Conservation (phyloP, 1,284 basidiomycete genomes). For the Pyrrhoderma lamaoense region DNA sequence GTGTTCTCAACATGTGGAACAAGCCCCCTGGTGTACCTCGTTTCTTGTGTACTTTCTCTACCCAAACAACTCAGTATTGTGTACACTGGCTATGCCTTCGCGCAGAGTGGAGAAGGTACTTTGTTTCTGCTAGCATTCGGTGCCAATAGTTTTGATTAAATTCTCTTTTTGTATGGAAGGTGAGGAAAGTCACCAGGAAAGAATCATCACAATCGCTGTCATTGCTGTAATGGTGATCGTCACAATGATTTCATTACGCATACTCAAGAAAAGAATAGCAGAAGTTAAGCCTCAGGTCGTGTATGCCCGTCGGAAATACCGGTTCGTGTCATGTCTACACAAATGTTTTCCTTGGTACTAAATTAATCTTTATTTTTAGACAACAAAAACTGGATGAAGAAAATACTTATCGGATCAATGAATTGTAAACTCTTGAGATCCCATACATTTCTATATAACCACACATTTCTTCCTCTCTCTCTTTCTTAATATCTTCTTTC, state of each 20-base stretch:
- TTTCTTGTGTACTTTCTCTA: constrained; percentile 67
- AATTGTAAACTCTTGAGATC: no score
- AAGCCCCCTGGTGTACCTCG: constrained; percentile 59
- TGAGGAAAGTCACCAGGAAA: constrained; percentile 36
- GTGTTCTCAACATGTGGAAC: constrained; percentile 62
- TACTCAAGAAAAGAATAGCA: constrained; percentile 72
- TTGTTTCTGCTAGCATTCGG: not conserved
- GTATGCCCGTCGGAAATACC: constrained; percentile 62
- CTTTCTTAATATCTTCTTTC: no score
- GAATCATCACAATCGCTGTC: constrained; percentile 58
- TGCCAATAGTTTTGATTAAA: not conserved
- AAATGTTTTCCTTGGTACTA: no score
- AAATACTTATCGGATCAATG: no score
- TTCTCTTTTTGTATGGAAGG: constrained; percentile 13
- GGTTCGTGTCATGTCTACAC: constrained; percentile 31
- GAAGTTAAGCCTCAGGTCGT: constrained; percentile 69
- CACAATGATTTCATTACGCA: constrained; percentile 78
- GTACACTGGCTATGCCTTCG: constrained; percentile 64
- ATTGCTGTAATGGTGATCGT: constrained; percentile 59
- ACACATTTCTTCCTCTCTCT: no score
- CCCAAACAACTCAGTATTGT: constrained; percentile 76
- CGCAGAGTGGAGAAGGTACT: constrained; percentile 20
- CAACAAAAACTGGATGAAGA: no score
- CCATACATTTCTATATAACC: no score
- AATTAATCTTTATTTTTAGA: no score